Evolutionary conservation across 257 asterid species (phyloP).

Genomic region (Nicotiana otophora): DNA sequence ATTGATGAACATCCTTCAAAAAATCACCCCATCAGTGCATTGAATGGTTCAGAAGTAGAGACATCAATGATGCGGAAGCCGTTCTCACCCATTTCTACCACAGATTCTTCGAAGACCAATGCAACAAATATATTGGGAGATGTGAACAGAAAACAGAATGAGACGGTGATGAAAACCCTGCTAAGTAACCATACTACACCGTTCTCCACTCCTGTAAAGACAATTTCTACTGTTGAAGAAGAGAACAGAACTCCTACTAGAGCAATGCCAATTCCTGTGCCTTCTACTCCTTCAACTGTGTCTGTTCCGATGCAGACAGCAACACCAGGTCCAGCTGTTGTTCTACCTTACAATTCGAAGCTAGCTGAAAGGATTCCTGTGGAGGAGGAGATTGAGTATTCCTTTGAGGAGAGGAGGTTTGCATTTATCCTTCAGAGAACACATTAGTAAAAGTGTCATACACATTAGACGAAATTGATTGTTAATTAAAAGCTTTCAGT

Average conservation of each 20-base stretch:
- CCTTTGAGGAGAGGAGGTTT: constrained; percentile 77
- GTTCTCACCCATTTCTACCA: constrained; percentile 80
- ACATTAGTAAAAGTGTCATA: constrained; percentile 18
- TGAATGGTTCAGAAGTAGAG: neutral
- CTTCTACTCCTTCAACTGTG: constrained; percentile 58
- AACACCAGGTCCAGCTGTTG: constrained; percentile 43
- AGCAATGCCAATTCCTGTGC: constrained; percentile 37
- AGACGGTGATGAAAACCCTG: constrained; percentile 48
- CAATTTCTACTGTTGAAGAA: constrained; percentile 28
- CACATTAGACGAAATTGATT: constrained; percentile 15
- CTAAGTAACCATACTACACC: constrained; percentile 2
- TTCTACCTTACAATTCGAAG: constrained; percentile 14
- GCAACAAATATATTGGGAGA: constrained; percentile 57
- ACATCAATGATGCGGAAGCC: constrained; percentile 52
- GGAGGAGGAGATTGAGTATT: constrained; percentile 55
- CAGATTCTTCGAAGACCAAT: constrained; percentile 58
- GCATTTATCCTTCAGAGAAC: constrained; percentile 52
- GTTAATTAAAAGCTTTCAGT: neutral
- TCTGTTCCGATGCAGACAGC: constrained; percentile 68
- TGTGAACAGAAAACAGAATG: constrained; percentile 47
- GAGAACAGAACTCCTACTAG: constrained; percentile 67
- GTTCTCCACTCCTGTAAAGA: constrained; percentile 54
- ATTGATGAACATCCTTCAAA: constrained; percentile 49
- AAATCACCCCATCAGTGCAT: neutral
- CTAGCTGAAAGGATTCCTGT: constrained; percentile 18